Conservation (phyloP, 192 early-diverging fungal genomes). For the Chytriomyces hyalinus region DNA sequence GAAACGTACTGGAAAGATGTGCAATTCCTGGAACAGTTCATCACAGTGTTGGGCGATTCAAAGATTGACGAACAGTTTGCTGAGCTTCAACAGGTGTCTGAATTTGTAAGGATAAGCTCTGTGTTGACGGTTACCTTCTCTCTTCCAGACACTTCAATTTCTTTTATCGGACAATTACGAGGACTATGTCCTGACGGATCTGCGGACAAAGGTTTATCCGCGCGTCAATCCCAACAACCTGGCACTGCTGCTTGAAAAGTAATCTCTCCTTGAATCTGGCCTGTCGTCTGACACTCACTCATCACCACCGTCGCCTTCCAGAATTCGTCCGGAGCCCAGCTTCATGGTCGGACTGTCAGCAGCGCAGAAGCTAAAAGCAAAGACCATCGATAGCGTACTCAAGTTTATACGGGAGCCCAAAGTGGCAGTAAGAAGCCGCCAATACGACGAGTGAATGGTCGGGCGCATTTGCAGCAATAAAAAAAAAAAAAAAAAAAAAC, state of each 20-base stretch:
- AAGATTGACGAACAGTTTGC: constrained; percentile 63
- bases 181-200: constrained; percentile 70
- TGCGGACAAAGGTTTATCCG: constrained; percentile 70
- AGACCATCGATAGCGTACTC: constrained; percentile 52
- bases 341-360: constrained; percentile 47
- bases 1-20: constrained; percentile 42
- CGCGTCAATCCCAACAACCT: constrained; percentile 67
- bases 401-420: constrained; percentile 14
- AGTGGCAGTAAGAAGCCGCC: background rate
- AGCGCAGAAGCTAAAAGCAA: constrained; percentile 50
- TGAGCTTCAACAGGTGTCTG: constrained; percentile 73
- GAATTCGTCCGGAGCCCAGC: constrained; percentile 43
- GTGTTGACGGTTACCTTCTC: background rate
- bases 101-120: background rate
- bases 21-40: constrained; percentile 75
- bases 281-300: background rate
- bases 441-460: background rate
- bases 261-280: constrained; percentile 30
- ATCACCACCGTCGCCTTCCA: constrained; percentile 4
- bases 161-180: constrained; percentile 75
- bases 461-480: background rate
- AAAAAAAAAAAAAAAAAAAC: background rate
- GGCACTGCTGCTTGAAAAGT: constrained; percentile 82
- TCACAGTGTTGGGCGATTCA: constrained; percentile 66
- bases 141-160: constrained; percentile 63